Evolutionary conservation across 2,329 filamentous ascomycete species (phyloP), one percentile per base, ranked within the genome.

Genomic region (Pestalotiopsis sp.): DNA sequence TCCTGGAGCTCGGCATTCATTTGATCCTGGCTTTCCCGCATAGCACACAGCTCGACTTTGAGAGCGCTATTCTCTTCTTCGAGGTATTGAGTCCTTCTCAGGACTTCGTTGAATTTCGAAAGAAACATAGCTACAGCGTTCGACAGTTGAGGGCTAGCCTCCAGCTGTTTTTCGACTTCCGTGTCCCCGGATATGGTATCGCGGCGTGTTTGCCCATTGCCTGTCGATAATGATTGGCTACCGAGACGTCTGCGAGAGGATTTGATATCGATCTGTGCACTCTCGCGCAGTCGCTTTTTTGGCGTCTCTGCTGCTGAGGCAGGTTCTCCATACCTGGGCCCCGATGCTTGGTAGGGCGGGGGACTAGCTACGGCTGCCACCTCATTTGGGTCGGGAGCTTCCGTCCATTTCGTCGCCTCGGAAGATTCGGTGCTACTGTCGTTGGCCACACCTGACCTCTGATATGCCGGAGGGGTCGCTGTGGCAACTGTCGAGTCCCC

Each of bases 401-500:
- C 31, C 31, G 31, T 31, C 31, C 31, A 31, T 31, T 31, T 31
- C 7, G 31, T 31, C 2, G 31, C 7, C 31, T 31, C 7, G 31
- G 31, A 6, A 31, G 31, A 45, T 6, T n/a, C 4, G 31, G 61
- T 65, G 9, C 13, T 52, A n/a, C 2, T 12, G 36, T 57, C 14
- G 17, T 49, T 27, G 38, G 12, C 6, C 2, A 27, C 38, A n/a
- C 7, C 56, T 25, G 52, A 38, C 52, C 67, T 68, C 23, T 61
- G 49, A 27, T 68, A 68, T 13, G 67, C 67, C 25, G 67, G 67
- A 11, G 67, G 67, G 31, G 67, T 68, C 17, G 61, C 61, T n/a
- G 67, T 66, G 14, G 67, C 67, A 57, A 68, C 58, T 20, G 67
- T 68, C 7, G 67, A 68, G n/a, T 68, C 67, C 23, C 62, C 67